Percentiles rank a stretch among this genome's conserved stretches.
phyloP scores from a whole-genome alignment of 2,329 filamentous ascomycete genomes.

The Hymenoscyphus scutula region DNA sequence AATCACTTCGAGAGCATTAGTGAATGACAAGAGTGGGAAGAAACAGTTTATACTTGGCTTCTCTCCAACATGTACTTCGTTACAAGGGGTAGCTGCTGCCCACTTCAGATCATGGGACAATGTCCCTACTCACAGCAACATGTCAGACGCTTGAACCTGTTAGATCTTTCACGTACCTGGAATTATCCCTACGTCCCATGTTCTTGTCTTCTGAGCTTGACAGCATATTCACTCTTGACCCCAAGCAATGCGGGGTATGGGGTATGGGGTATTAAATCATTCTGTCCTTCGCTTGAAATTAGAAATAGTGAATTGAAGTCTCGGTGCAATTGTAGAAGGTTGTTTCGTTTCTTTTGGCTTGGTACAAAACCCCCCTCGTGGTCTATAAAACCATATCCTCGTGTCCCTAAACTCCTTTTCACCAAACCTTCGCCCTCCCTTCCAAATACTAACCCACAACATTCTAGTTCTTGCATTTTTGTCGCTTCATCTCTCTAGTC shows the following conservation, averaged over 20 bases:
- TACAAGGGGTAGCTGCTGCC: not conserved
- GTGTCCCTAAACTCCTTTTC: not conserved
- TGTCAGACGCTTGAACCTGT: slow-evolving; percentile 1
- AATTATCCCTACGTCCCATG: not conserved
- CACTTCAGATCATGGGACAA: not conserved
- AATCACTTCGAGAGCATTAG: too few species aligned
- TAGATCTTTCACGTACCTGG: not conserved
- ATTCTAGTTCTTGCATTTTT: not conserved
- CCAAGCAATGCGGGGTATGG: slow-evolving; percentile 2
- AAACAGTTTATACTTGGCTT: too few species aligned
- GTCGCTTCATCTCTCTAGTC: not conserved
- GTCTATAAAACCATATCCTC: not conserved
- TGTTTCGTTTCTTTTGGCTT: not conserved
- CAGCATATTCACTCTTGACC: not conserved
- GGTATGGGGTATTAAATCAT: not conserved
- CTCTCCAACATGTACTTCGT: not conserved
- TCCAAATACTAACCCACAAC: not conserved
- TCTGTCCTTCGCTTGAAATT: not conserved
- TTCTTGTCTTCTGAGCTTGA: slow-evolving; percentile 1
- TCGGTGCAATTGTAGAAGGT: not conserved
- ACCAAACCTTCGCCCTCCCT: not conserved
- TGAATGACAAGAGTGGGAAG: too few species aligned
- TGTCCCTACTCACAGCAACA: not conserved
- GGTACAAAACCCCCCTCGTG: not conserved
- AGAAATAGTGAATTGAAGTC: not conserved